Percentiles rank a stretch among this genome's conserved stretches.
These are phyloP conservation scores for Pythium biforme DNA, from an alignment of 352 stramenopile genomes.

Conservation along the genomic window DNA sequence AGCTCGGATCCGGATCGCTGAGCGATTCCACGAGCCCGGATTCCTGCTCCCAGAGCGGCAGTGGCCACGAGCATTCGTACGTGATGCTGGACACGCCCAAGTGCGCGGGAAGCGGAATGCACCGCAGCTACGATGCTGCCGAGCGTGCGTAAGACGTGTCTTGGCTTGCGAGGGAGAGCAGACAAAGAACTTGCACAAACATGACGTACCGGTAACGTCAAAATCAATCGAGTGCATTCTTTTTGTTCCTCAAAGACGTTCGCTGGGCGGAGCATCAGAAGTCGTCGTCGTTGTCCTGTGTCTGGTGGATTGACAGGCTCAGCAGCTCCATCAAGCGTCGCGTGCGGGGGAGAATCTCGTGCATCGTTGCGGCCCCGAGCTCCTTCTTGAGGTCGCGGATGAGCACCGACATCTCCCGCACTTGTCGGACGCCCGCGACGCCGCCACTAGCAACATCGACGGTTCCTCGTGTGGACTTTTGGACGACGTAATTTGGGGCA, in stretches of 20 bases:
- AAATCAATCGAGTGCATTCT: slow-evolving; percentile 1
- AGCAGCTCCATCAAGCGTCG: slow-evolving; percentile 81
- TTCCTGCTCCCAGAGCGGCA: neutral
- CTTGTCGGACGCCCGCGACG: slow-evolving; percentile 63
- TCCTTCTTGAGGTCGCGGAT: slow-evolving; percentile 78
- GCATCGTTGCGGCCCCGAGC: slow-evolving; percentile 61
- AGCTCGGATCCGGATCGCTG: neutral
- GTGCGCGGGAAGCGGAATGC: neutral
- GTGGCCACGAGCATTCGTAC: slow-evolving; percentile 23
- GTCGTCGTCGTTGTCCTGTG: slow-evolving; percentile 21
- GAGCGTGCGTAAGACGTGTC: slow-evolving; percentile 5
- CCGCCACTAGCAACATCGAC: slow-evolving; percentile 21
- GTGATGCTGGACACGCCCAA: slow-evolving; percentile 28
- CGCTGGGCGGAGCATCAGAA: slow-evolving; percentile 12
- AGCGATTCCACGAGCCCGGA: slow-evolving; percentile 14
- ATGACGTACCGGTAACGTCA: too few species aligned
- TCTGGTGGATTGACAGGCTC: slow-evolving; percentile 64
- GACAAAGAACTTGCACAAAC: too few species aligned
- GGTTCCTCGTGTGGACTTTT: slow-evolving; percentile 25
- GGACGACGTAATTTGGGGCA: slow-evolving; percentile 65
- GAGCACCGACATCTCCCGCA: slow-evolving; percentile 70
- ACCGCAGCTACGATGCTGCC: neutral
- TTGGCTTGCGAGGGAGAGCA: too few species aligned
- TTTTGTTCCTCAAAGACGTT: neutral
- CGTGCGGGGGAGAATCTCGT: slow-evolving; percentile 76